These are phyloP conservation scores for Gossypium stocksii DNA, from an alignment of 345 rosid genomes.

Conservation along the genomic window DNA sequence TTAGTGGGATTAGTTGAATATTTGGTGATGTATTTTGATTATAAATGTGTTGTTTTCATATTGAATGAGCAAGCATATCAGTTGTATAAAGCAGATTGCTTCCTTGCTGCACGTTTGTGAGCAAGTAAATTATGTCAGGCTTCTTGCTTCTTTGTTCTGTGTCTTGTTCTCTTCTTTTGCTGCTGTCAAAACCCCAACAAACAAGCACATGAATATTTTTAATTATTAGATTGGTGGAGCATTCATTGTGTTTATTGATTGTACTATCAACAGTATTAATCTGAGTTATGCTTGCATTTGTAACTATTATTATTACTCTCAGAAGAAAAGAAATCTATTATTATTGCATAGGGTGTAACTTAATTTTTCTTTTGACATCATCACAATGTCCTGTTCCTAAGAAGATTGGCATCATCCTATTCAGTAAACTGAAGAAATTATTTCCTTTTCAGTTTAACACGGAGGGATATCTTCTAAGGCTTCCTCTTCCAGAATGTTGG, in stretches of 20 bases:
- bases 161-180: no score
- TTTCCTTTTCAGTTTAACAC: conserved; percentile 55
- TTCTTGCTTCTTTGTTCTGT: no score
- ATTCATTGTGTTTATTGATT: not conserved
- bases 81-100: no score
- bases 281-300: not conserved
- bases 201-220: not conserved
- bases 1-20: no score
- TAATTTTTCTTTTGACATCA: not conserved
- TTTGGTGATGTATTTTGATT: no score
- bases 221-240: not conserved
- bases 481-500: conserved; percentile 91
- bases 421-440: not conserved
- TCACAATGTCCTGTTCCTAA: not conserved
- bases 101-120: no score
- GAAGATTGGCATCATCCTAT: not conserved
- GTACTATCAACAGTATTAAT: not conserved
- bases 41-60: no score
- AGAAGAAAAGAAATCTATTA: not conserved
- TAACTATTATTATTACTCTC: not conserved
- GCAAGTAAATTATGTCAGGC: no score
- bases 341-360: not conserved
- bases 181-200: not conserved
- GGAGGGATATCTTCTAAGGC: conserved; percentile 51
- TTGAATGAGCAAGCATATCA: no score